Conservation (phyloP, 306 rosid species). For the Citrullus mucosospermus region DNA sequence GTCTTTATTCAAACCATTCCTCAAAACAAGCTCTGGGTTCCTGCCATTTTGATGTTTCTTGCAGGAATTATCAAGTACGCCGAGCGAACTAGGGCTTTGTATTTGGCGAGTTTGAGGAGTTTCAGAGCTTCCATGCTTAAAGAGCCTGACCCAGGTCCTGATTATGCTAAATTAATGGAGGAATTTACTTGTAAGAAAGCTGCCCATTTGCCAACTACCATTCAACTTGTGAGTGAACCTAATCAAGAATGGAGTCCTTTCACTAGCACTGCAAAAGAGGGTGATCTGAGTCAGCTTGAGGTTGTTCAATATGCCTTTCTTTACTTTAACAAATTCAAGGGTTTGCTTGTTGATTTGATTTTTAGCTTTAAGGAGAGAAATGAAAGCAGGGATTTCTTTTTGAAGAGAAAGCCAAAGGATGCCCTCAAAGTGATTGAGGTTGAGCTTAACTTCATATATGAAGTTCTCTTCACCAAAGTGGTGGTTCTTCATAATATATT, state of each 20-base stretch:
- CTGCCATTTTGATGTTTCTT: conserved; percentile 14
- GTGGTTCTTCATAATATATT: not conserved
- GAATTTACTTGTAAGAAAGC: conserved; percentile 7
- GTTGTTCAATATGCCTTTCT: conserved; percentile 14
- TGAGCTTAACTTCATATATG: conserved; percentile 37
- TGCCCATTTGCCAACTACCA: conserved; percentile 18
- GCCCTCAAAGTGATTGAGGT: conserved; percentile 20
- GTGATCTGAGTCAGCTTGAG: not conserved
- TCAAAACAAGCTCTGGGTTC: conserved; percentile 15
- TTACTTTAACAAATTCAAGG: conserved; percentile 21
- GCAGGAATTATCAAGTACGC: conserved; percentile 35
- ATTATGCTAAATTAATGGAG: conserved; percentile 34
- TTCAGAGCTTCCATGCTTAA: conserved; percentile 19
- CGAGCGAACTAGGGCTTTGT: conserved; percentile 30
- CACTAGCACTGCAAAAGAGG: not conserved
- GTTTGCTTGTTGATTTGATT: conserved; percentile 31
- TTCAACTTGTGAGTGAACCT: conserved; percentile 13
- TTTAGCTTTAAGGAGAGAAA: conserved; percentile 18
- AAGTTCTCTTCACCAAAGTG: conserved; percentile 34
- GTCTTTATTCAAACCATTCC: conserved; percentile 39
- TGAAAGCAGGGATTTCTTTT: conserved; percentile 20
- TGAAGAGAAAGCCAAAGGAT: not conserved
- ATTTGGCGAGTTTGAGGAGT: conserved; percentile 19
- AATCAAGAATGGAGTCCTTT: not conserved
- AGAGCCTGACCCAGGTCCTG: conserved; percentile 25